phyloP scores from a whole-genome alignment of 257 asterid species.

The Nyctanthes arbortristis region DNA sequence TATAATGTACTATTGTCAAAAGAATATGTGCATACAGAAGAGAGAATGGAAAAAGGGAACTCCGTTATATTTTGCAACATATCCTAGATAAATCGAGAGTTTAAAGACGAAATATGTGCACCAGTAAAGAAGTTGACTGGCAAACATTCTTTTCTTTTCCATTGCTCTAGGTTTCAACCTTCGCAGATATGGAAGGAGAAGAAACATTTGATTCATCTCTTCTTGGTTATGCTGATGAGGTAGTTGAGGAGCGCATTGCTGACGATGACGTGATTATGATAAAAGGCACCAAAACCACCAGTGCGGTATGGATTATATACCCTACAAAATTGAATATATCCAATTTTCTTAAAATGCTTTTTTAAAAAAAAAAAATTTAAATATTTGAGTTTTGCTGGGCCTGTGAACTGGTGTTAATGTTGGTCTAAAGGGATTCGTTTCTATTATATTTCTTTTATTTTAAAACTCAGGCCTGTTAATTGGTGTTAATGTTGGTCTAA shows the following conservation, averaged over 20 bases:
- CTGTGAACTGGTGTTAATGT: not conserved
- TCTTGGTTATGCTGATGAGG: constrained; percentile 89
- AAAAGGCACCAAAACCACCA: constrained; percentile 75
- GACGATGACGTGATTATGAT: constrained; percentile 90
- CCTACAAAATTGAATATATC: not conserved
- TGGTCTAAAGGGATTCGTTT: not conserved
- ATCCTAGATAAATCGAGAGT: not conserved
- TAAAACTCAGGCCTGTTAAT: constrained; percentile 11
- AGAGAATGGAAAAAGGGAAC: not conserved
- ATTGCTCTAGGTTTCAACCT: constrained; percentile 70
- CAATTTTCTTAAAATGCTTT: constrained; percentile 8
- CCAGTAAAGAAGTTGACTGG: not conserved
- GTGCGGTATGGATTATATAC: constrained; percentile 56
- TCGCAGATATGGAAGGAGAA: constrained; percentile 97
- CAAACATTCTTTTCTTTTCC: constrained; percentile 5
- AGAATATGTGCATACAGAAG: not conserved
- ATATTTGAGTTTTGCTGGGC: constrained; percentile 9
- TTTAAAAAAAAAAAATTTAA: not conserved
- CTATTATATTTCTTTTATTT: not conserved
- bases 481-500: not conserved
- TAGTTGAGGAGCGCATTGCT: constrained; percentile 87
- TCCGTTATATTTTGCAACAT: not conserved
- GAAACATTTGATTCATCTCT: constrained; percentile 87
- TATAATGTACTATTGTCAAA: constrained; percentile 1
- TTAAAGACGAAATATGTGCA: too few species aligned